A percentile compares a stretch with the other conserved stretches of the same genome.
phyloP scores from a whole-genome alignment of 805 yeast species.

The Cyberlindnera suaveolens region DNA sequence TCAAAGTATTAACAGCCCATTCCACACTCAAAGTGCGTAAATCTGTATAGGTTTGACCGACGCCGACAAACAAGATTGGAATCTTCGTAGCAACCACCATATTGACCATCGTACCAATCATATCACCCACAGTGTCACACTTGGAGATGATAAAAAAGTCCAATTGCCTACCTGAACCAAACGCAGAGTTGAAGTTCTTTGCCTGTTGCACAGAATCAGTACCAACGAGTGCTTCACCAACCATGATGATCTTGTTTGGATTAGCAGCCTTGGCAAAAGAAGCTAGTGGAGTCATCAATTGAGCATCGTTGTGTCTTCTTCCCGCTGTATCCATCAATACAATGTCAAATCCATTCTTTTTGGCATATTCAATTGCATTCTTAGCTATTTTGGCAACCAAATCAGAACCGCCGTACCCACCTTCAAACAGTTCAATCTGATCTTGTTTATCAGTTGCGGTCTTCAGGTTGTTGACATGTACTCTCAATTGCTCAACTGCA shows the following conservation, averaged over 20 bases:
- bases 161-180: constrained; percentile 72
- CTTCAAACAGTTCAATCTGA: constrained; percentile 69
- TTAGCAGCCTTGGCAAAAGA: constrained; percentile 93
- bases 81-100: constrained; percentile 96
- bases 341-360: constrained; percentile 65
- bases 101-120: constrained; percentile 94
- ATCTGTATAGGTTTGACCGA: constrained; percentile 96
- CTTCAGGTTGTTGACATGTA: constrained; percentile 81
- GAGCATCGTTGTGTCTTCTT: constrained; percentile 90
- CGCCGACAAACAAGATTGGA: constrained; percentile 92
- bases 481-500: constrained; percentile 95
- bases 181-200: constrained; percentile 84
- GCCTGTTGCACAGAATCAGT: constrained; percentile 97
- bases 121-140: constrained; percentile 95
- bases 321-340: constrained; percentile 97
- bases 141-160: constrained; percentile 92
- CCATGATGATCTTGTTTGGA: constrained; percentile 97
- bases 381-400: constrained; percentile 89
- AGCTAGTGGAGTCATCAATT: constrained; percentile 91
- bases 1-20: constrained; percentile 83
- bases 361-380: constrained; percentile 80
- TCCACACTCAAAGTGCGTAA: constrained; percentile 83
- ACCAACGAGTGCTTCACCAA: constrained; percentile 96
- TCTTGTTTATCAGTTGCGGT: constrained; percentile 52
- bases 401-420: constrained; percentile 96